Evolutionary conservation across 306 rosid genomes (phyloP), one percentile per base, ranked within the genome.

Genomic region (Cucumis cinereus): DNA sequence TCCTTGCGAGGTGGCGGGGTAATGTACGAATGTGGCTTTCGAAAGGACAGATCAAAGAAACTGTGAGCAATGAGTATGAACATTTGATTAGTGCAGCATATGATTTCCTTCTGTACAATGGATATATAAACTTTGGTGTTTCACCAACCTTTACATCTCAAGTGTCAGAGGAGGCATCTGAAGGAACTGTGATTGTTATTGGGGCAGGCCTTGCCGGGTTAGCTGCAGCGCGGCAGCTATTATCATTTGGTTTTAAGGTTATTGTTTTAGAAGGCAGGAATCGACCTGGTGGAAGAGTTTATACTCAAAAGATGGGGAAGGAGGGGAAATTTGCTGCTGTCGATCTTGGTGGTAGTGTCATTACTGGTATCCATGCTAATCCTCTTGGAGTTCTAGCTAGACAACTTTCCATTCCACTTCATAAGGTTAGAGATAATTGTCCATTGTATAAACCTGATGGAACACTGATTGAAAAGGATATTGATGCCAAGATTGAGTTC

Each of bases 181-280:
- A 90, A 81, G 98, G 90, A 69, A 81, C 88, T 78, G 93, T 89
- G 57, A 71, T 94, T 74, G 78, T 94, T 79, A 63, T 94, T 12
- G 98, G 98, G 38, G 97, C 97, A 50, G 98, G 98, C 36, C 93
- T 94, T 63, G 91, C 98, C 23, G 96, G 98, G 10, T 75, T 94
- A 73, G 96, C 98, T 1, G 97, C 98, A 0, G 98, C 98, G 3
- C 88, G 97, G 84, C 98, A 94, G 79, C 95, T 94, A 55, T 28
- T 91, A 83, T 87, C 90, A 4, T 94, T 90, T 73, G 97, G 98
- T 47, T 91, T 85, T 80, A 94, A 85, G 85, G 97, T 94, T 40
- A 78, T 86, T 24, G 84, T 94, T 68, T 78, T 94, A 76, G 98
- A 94, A 88, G 98, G 97, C 26, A 89, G 96, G 80, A 86, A 75